phyloP scores from a whole-genome alignment of 2,329 filamentous ascomycete species.

The Exophiala sp. region DNA sequence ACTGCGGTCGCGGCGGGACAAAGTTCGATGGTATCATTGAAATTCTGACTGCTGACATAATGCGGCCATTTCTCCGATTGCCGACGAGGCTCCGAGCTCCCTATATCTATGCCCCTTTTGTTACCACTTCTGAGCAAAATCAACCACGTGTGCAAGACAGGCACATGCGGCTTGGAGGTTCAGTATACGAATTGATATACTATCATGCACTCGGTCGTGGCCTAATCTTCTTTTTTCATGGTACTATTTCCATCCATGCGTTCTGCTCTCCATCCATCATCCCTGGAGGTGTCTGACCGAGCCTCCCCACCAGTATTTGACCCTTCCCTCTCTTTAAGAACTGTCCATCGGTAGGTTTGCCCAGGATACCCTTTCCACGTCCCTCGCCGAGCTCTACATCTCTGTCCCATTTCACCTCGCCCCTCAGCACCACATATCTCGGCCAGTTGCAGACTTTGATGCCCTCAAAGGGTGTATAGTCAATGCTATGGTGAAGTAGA shows the following conservation, averaged over 20 bases:
- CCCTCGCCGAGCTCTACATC: constrained; percentile 29
- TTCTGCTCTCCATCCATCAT: constrained; percentile 21
- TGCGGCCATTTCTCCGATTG: background rate
- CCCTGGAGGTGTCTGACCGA: constrained; percentile 11
- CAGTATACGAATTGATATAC: too few relatives aligned
- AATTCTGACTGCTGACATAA: background rate
- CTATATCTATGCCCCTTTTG: background rate
- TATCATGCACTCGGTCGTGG: too few relatives aligned
- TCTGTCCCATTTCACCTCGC: constrained; percentile 33
- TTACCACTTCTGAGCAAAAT: too few relatives aligned
- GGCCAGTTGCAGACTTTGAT: constrained; percentile 34
- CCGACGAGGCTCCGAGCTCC: background rate
- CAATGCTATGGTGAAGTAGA: constrained; percentile 35
- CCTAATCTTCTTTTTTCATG: background rate
- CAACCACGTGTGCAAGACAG: background rate
- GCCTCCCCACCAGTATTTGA: constrained; percentile 22
- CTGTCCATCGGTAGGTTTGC: constrained; percentile 32
- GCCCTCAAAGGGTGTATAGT: constrained; percentile 37
- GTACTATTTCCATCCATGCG: constrained; percentile 10
- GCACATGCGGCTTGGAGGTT: background rate
- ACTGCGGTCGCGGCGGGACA: background rate
- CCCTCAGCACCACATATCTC: constrained; percentile 33
- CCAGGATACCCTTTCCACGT: constrained; percentile 30
- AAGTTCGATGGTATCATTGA: background rate
- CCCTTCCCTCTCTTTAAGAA: constrained; percentile 37